phyloP scores from a whole-genome alignment of 1,284 basidiomycete genomes.

The Cryptococcus jaspeensis region DNA sequence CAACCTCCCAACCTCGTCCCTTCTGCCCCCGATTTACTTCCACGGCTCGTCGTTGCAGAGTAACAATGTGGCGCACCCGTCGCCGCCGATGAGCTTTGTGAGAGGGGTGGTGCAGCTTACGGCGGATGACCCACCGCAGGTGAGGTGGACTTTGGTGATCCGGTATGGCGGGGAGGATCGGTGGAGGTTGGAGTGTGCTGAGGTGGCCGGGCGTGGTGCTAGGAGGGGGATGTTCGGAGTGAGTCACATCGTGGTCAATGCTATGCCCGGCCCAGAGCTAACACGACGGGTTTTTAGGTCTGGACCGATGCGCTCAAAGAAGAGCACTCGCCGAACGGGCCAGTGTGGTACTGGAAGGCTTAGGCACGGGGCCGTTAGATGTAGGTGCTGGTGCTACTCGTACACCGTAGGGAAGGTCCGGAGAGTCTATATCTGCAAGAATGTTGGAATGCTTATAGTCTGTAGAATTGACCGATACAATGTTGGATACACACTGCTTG shows the following conservation, averaged over 20 bases:
- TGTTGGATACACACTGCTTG: too few relatives aligned
- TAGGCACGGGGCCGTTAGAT: neutral
- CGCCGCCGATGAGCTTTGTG: constrained; percentile 18
- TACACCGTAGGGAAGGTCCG: too few relatives aligned
- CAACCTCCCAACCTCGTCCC: constrained; percentile 26
- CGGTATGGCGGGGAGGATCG: constrained; percentile 39
- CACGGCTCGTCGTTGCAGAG: constrained; percentile 24
- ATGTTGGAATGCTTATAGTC: too few relatives aligned
- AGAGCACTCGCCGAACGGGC: constrained; percentile 39
- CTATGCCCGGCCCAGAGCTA: neutral
- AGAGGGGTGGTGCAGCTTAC: constrained; percentile 42
- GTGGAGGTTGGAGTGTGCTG: constrained; percentile 42
- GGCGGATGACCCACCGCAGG: constrained; percentile 41
- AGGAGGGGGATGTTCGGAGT: constrained; percentile 46
- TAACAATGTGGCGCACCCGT: neutral
- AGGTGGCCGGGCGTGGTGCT: constrained; percentile 37
- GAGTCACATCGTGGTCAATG: constrained; percentile 4
- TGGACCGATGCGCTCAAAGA: constrained; percentile 41
- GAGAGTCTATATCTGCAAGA: too few relatives aligned
- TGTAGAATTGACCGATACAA: too few relatives aligned
- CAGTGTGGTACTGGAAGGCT: constrained; percentile 40
- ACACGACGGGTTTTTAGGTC: constrained; percentile 17
- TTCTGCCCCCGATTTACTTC: constrained; percentile 40
- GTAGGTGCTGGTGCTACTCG: neutral
- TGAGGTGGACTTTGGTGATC: constrained; percentile 45